A percentile compares a stretch with the other conserved stretches of the same genome.
Conservation (phyloP, 2,329 filamentous ascomycete species). For the Stenocarpella maydis region DNA sequence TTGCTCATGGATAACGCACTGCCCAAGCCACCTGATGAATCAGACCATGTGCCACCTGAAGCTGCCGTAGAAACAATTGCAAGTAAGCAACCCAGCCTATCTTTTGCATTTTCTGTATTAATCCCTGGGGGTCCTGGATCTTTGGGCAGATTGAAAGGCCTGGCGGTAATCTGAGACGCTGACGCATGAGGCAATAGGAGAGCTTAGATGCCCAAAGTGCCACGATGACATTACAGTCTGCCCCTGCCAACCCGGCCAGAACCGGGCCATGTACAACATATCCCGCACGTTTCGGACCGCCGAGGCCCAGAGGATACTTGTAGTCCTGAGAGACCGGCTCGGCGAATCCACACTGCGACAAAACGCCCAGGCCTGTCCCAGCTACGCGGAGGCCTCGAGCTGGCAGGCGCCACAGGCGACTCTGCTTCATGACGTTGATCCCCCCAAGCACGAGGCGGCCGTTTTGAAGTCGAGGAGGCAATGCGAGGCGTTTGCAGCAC, state of each 20-base stretch:
- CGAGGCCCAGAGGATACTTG: not conserved
- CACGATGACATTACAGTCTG: not conserved
- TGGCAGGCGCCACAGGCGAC: not conserved
- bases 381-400: not conserved
- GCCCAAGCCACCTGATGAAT: not conserved
- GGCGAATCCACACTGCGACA: not conserved
- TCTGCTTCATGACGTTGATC: not conserved
- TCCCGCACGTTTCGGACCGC: not conserved
- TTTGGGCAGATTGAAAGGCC: too few species aligned
- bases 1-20: not conserved
- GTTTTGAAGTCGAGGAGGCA: not conserved
- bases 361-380: not conserved
- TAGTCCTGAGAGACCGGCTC: not conserved
- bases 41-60: not conserved
- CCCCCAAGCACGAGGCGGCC: not conserved
- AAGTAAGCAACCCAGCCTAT: not conserved
- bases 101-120: too few species aligned
- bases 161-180: not conserved
- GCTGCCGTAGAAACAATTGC: not conserved
- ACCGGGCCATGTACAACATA: slow-evolving; percentile 6
- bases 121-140: too few species aligned
- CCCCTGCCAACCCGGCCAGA: not conserved
- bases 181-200: not conserved
- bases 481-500: not conserved
- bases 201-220: not conserved